These are phyloP conservation scores for Rhododendron vialii DNA, from an alignment of 148 eudicot genomes.

Conservation along the genomic window DNA sequence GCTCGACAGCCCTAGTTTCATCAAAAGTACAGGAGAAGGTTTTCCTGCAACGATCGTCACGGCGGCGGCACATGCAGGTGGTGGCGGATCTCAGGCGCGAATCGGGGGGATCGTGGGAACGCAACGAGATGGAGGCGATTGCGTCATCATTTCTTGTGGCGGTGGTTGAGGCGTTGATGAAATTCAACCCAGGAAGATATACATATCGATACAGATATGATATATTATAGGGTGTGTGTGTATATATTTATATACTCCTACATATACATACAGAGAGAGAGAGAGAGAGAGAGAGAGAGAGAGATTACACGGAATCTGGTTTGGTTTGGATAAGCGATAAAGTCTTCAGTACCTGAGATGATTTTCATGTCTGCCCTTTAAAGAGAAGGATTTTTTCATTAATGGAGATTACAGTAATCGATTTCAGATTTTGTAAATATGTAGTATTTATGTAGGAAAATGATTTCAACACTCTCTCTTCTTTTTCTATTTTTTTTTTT, in stretches of 20 bases:
- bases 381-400: not conserved
- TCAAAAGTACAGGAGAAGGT: slow-evolving; percentile 6
- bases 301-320: not conserved
- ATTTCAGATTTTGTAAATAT: not conserved
- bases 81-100: not conserved
- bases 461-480: no score
- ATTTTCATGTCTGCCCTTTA: not conserved
- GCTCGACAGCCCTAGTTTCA: slow-evolving; percentile 25
- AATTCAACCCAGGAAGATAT: slow-evolving; percentile 5
- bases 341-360: not conserved
- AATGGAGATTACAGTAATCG: not conserved
- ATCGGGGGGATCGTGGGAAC: not conserved
- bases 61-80: slow-evolving; percentile 20
- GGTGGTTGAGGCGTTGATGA: not conserved
- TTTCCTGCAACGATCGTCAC: not conserved
- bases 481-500: no score
- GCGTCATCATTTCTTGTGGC: not conserved
- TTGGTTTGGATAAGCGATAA: not conserved
- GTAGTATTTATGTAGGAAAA: not conserved
- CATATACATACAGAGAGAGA: no score
- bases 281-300: no score
- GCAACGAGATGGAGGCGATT: not conserved
- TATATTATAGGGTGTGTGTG: not conserved
- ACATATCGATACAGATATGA: not conserved
- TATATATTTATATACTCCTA: not conserved